Conservation (phyloP, 2,329 filamentous ascomycete genomes). For the Scedosporium aurantiacum region DNA sequence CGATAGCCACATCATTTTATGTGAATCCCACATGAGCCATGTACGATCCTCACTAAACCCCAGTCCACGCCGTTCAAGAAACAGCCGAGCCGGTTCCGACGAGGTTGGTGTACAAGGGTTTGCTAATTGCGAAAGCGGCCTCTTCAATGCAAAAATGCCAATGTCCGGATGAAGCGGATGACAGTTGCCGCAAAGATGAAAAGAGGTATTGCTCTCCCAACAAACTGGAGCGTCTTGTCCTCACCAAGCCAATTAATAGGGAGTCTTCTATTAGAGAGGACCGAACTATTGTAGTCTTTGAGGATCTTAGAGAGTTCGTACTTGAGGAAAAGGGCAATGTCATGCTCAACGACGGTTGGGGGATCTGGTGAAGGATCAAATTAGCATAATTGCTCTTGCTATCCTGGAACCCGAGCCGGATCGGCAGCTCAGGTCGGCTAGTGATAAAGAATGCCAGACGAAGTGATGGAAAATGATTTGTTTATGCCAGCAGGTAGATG, state of each 20-base stretch:
- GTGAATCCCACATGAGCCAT: too few species aligned
- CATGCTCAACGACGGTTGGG: neutral
- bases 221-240: neutral
- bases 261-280: neutral
- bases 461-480: conserved; percentile 10
- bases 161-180: neutral
- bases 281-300: neutral
- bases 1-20: too few species aligned
- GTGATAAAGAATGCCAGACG: conserved; percentile 27
- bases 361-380: neutral
- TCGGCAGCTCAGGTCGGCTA: conserved; percentile 27
- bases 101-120: too few species aligned
- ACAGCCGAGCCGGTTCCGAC: too few species aligned
- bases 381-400: conserved; percentile 8
- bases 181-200: neutral
- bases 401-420: conserved; percentile 23
- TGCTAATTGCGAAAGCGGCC: too few species aligned
- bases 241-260: neutral
- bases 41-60: too few species aligned
- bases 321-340: neutral
- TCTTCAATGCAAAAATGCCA: too few species aligned
- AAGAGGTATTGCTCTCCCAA: neutral
- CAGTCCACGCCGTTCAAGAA: too few species aligned
- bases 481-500: neutral
- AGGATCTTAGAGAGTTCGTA: neutral